Evolutionary conservation across 495 filamentous ascomycete species (phyloP).

Genomic region (Penicillium flavigenum): DNA sequence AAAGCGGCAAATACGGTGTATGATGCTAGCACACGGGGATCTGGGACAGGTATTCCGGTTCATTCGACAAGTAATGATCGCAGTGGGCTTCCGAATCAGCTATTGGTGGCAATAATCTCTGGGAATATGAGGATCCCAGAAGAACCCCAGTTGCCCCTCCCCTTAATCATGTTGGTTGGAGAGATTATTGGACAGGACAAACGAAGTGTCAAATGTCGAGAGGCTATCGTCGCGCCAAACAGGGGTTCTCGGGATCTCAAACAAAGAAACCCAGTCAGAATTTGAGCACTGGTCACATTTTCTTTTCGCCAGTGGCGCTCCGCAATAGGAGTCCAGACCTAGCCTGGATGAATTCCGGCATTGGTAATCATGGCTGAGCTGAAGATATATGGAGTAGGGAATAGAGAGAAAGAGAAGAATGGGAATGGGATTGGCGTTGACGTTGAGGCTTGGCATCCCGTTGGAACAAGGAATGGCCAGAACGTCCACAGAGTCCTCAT

Average conservation of each 20-base stretch:
- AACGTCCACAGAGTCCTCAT: too few species aligned
- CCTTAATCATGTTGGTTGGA: constrained; percentile 1
- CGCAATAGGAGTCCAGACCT: background rate
- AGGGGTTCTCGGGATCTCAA: constrained; percentile 17
- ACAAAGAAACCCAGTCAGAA: constrained; percentile 17
- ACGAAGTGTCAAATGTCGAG: background rate
- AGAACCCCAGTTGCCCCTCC: background rate
- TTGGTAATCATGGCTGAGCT: background rate
- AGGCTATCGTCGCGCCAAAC: constrained; percentile 20
- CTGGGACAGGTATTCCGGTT: background rate
- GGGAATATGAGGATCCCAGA: too few species aligned
- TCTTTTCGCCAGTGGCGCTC: constrained; percentile 7
- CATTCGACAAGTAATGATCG: background rate
- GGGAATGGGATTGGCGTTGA: background rate
- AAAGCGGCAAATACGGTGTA: background rate
- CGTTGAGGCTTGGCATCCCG: background rate
- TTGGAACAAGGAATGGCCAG: background rate
- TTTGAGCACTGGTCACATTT: constrained; percentile 4
- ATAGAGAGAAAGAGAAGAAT: background rate
- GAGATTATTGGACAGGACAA: background rate
- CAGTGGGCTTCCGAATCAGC: too few species aligned
- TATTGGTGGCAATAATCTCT: background rate
- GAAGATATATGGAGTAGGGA: background rate
- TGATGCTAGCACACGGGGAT: constrained; percentile 4
- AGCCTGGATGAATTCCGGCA: background rate